Base-by-base conservation (phyloP, 2,329 filamentous ascomycete genomes). In the Colletotrichum graminicola region DNA sequence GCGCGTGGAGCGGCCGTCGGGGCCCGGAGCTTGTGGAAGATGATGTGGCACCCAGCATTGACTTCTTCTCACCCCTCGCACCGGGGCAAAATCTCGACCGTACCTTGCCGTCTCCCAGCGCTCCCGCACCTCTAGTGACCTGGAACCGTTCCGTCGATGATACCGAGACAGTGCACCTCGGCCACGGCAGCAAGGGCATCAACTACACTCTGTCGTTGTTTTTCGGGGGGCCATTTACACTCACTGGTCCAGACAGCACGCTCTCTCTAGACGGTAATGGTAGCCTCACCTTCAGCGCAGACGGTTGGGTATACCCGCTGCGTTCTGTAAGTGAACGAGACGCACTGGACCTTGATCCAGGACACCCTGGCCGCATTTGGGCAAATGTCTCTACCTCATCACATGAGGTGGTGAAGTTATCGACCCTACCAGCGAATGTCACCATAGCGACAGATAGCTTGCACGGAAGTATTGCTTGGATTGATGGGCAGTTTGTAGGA, bases 321-420 rank as follows among this genome's bases (percentile, higher is more conserved):
- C 85, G 85, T 1, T 82, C 81, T 0, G 82, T 86, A 0, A 77
- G 79, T 0, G 78, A 82, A 45, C 43, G 70, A 1, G 84, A 84
- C 66, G 85, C 83, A 14, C 82, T 83, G 55, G 84, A 87, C 26
- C 84, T 84, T 55, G 86, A 88, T 34, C 75, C 80, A 0, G 82
- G 80, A 0, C 82, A 84, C 34, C 85, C 84, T 0, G 87, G 87
- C 0, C 81, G 87, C 2, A 88, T 88, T 59, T 89, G 86, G 86
- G 78, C 78, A 1, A 88, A 88, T 69, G 74, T 77, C 3, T 84
- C 84, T 0, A 78, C 78, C 1, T 87, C 86, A 0, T 81, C 82
- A 0, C 86, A 88, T 70, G 75, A 80, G 21, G 76, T 77, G 5
- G 80, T 87, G 0, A 74, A 70, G 0, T 72, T 88, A 3, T 73